Percentiles rank a stretch among this genome's conserved stretches.
These are phyloP conservation scores for Leucaena leucocephala DNA, from an alignment of 306 rosid genomes.

Conservation along the genomic window DNA sequence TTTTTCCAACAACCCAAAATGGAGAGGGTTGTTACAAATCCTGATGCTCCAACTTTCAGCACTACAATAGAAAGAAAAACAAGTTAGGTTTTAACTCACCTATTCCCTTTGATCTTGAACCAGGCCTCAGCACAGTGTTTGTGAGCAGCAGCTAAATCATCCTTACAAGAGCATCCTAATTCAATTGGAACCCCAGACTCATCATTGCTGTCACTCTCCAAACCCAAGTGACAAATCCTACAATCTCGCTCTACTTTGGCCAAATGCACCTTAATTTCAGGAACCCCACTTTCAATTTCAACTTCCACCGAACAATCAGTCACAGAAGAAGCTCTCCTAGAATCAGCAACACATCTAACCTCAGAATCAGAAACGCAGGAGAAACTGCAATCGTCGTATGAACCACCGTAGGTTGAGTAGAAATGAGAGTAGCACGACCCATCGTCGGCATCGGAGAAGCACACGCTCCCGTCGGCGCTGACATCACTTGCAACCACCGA, in stretches of 20 bases:
- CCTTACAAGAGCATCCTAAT: constrained; percentile 87
- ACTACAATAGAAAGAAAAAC: background rate
- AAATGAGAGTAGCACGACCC: constrained; percentile 86
- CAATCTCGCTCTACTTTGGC: constrained; percentile 76
- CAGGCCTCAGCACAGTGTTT: constrained; percentile 86
- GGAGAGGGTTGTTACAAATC: background rate
- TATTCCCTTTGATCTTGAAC: constrained; percentile 85
- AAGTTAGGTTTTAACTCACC: constrained; percentile 51
- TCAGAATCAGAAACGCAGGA: constrained; percentile 54
- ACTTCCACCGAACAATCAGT: constrained; percentile 59
- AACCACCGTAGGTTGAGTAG: constrained; percentile 73
- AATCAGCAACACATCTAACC: constrained; percentile 39
- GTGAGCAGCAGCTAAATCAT: constrained; percentile 81
- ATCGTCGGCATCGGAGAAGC: constrained; percentile 80
- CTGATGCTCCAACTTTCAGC: background rate
- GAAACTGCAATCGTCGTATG: constrained; percentile 69
- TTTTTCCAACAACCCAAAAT: background rate
- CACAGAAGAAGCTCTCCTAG: constrained; percentile 59
- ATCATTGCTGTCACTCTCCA: constrained; percentile 71
- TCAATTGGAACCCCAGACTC: constrained; percentile 67
- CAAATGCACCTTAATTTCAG: constrained; percentile 74
- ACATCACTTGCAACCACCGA: constrained; percentile 56
- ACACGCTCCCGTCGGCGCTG: constrained; percentile 56
- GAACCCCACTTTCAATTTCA: constrained; percentile 53
- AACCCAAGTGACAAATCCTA: constrained; percentile 81